These are phyloP conservation scores for Zygosaccharomyces bailii DNA, from an alignment of 805 yeast genomes.

Conservation along the genomic window DNA sequence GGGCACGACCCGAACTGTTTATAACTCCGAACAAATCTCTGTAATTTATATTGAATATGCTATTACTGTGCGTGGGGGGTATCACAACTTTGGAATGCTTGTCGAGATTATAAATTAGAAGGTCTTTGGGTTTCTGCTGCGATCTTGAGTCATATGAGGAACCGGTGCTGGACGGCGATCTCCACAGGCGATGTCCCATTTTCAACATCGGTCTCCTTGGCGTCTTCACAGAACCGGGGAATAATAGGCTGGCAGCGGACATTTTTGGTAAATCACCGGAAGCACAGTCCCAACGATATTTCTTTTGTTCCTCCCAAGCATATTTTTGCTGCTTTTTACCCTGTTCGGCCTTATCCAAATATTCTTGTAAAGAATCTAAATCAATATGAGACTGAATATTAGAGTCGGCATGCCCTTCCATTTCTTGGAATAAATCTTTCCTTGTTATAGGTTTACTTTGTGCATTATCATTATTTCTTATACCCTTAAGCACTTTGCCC, in stretches of 20 bases:
- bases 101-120: constrained; percentile 18
- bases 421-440: constrained; percentile 1
- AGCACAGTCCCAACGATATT: constrained; percentile 26
- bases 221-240: constrained; percentile 9
- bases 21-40: constrained; percentile 29
- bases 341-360: constrained; percentile 22
- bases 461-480: neutral
- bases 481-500: constrained; percentile 9
- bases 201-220: constrained; percentile 1
- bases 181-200: neutral
- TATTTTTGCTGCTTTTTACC: constrained; percentile 21
- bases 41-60: constrained; percentile 22
- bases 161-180: neutral
- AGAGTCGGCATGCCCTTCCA: neutral
- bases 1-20: constrained; percentile 23
- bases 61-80: constrained; percentile 13
- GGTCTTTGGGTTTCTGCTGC: constrained; percentile 10
- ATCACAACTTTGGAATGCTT: constrained; percentile 9
- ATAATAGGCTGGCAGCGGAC: constrained; percentile 23
- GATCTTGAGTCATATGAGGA: neutral
- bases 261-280: constrained; percentile 7
- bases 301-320: constrained; percentile 21
- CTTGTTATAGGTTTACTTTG: neutral
- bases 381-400: constrained; percentile 11
- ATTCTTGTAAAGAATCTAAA: constrained; percentile 19